Conservation (phyloP, 495 filamentous ascomycete genomes). For the Aspergillus baeticus region DNA sequence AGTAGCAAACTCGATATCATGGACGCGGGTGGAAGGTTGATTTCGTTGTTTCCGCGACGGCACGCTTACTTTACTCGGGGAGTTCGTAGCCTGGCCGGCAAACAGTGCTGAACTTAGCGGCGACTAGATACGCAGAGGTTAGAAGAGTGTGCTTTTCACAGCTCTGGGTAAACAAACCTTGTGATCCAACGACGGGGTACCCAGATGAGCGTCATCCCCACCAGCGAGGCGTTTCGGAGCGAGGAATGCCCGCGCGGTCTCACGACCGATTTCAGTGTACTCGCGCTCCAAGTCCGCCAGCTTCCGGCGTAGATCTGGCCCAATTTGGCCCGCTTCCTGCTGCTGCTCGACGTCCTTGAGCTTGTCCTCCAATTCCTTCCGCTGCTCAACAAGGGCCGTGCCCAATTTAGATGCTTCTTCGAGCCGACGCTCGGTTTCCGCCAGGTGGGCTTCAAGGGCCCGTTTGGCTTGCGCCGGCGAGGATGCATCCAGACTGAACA, state of each 20-base stretch:
- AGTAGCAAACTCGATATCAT: slow-evolving; percentile 95
- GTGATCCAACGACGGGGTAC: slow-evolving; percentile 62
- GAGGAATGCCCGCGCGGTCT: slow-evolving; percentile 85
- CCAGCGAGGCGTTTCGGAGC: slow-evolving; percentile 73
- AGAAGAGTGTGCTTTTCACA: slow-evolving; percentile 14
- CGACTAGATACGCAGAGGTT: slow-evolving; percentile 42
- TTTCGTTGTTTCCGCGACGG: slow-evolving; percentile 85
- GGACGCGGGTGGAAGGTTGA: slow-evolving; percentile 77
- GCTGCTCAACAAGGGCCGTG: slow-evolving; percentile 79
- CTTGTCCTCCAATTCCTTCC: slow-evolving; percentile 73
- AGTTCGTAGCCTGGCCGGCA: slow-evolving; percentile 78
- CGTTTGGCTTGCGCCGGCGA: slow-evolving; percentile 86
- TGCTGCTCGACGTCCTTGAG: slow-evolving; percentile 81
- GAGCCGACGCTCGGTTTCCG: slow-evolving; percentile 85
- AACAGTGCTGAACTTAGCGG: slow-evolving; percentile 76
- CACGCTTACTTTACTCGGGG: slow-evolving; percentile 85
- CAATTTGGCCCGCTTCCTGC: slow-evolving; percentile 77
- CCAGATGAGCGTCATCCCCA: slow-evolving; percentile 54
- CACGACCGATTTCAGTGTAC: slow-evolving; percentile 90
- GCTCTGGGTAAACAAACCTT: slow-evolving; percentile 41
- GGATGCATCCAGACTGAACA: slow-evolving; percentile 71
- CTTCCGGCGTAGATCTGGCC: slow-evolving; percentile 77
- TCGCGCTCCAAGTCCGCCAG: slow-evolving; percentile 87
- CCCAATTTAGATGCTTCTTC: slow-evolving; percentile 89
- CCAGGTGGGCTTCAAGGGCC: slow-evolving; percentile 85